phyloP scores from a whole-genome alignment of 2,329 filamentous ascomycete genomes.

The Coniochaeta pulveracea region DNA sequence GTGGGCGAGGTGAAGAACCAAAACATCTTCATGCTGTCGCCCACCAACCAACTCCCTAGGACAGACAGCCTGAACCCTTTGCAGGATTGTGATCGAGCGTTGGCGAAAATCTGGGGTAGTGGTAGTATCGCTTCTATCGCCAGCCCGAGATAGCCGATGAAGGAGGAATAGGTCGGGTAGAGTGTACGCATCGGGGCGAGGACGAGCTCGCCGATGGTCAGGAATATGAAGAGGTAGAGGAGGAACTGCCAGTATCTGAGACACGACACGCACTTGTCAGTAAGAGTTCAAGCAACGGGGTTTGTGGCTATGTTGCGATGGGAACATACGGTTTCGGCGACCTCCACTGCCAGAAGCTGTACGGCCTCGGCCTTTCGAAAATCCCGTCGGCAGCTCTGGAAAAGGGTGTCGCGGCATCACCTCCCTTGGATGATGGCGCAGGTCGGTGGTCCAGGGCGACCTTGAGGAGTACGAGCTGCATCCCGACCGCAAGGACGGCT shows the following conservation, averaged over 20 bases:
- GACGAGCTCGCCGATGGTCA: constrained; percentile 56
- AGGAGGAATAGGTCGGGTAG: constrained; percentile 53
- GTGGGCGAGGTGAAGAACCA: constrained; percentile 67
- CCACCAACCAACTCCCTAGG: constrained; percentile 65
- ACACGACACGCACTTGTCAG: constrained; percentile 14
- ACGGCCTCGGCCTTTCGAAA: constrained; percentile 45
- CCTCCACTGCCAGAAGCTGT: constrained; percentile 76
- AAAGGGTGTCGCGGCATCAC: constrained; percentile 52
- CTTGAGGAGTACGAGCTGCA: constrained; percentile 54
- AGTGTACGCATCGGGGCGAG: constrained; percentile 44
- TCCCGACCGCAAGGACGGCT: constrained; percentile 52
- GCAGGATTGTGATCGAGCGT: constrained; percentile 57
- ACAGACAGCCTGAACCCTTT: constrained; percentile 70
- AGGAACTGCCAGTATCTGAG: constrained; percentile 73
- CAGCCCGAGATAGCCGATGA: constrained; percentile 66
- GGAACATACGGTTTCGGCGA: constrained; percentile 50
- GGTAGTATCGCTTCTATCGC: constrained; percentile 73
- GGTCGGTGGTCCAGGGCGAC: constrained; percentile 59
- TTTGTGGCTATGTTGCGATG: not conserved
- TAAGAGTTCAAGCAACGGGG: not conserved
- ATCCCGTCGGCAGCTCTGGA: constrained; percentile 33
- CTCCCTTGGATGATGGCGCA: constrained; percentile 44
- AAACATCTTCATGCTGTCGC: constrained; percentile 80
- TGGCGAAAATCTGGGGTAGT: constrained; percentile 66
- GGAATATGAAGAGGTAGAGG: constrained; percentile 49